These are phyloP conservation scores for Piromyces finnis DNA, from an alignment of 192 early-diverging fungal species.

Conservation along the genomic window DNA sequence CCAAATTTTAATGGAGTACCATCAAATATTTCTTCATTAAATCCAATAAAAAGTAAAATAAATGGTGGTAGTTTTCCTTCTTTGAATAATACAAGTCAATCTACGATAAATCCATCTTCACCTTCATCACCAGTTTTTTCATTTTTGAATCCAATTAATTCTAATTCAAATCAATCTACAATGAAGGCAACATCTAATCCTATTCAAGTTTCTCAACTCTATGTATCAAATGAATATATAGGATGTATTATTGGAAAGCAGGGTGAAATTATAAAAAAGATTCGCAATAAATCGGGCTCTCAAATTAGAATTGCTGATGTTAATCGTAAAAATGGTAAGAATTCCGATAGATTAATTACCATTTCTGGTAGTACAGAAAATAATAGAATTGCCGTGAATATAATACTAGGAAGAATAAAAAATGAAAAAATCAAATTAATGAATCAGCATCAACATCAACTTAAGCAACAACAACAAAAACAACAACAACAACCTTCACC, in stretches of 20 bases:
- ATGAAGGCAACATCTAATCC: background rate
- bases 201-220: constrained; percentile 32
- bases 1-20: too few species aligned
- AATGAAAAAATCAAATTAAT: constrained; percentile 34
- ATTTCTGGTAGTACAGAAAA: constrained; percentile 71
- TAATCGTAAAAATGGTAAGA: too few species aligned
- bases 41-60: too few species aligned
- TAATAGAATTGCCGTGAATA: constrained; percentile 75
- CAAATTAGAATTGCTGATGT: constrained; percentile 79
- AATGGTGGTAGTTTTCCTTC: too few species aligned
- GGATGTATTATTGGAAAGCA: constrained; percentile 94
- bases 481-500: background rate
- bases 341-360: constrained; percentile 81
- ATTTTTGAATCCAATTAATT: background rate
- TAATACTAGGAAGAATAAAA: constrained; percentile 79
- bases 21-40: too few species aligned
- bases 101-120: background rate
- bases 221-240: constrained; percentile 85
- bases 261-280: constrained; percentile 22
- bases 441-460: background rate
- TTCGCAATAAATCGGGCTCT: constrained; percentile 16
- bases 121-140: background rate
- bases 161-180: background rate
- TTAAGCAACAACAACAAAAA: background rate
- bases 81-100: too few species aligned